These are phyloP conservation scores for Pilatotrama ljubarskyi DNA, from an alignment of 768 basidiomycete genomes.

Conservation along the genomic window DNA sequence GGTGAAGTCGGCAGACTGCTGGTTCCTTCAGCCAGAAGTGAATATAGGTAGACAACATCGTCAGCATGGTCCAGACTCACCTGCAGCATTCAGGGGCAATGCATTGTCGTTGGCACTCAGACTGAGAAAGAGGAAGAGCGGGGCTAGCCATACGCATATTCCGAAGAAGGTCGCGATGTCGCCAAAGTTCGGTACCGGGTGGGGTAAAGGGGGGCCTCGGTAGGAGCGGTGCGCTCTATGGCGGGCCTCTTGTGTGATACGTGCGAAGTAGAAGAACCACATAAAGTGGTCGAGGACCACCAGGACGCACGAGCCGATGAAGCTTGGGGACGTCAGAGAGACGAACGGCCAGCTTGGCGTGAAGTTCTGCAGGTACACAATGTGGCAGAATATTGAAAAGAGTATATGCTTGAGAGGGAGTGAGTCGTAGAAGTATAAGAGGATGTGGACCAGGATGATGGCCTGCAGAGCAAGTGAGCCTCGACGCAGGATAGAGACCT, in stretches of 20 bases:
- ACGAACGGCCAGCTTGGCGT: slow-evolving; percentile 89
- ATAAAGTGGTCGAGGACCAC: slow-evolving; percentile 91
- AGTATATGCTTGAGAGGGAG: slow-evolving; percentile 73
- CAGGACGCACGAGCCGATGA: slow-evolving; percentile 81
- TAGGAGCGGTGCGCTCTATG: slow-evolving; percentile 48
- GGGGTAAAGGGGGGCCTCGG: slow-evolving; percentile 39
- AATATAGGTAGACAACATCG: neutral
- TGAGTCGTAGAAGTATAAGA: slow-evolving; percentile 78
- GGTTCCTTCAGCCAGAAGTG: neutral
- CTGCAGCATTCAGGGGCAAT: slow-evolving; percentile 67
- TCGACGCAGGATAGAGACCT: neutral
- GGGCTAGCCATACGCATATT: slow-evolving; percentile 84
- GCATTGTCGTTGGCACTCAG: slow-evolving; percentile 97
- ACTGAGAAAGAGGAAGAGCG: slow-evolving; percentile 93
- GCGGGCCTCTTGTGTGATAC: slow-evolving; percentile 61
- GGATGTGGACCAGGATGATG: slow-evolving; percentile 74
- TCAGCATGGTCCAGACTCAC: slow-evolving; percentile 32
- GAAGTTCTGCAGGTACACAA: slow-evolving; percentile 93
- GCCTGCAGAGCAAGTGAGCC: slow-evolving; percentile 43
- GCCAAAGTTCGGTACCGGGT: slow-evolving; percentile 45
- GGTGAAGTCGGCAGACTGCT: slow-evolving; percentile 28
- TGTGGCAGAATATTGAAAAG: slow-evolving; percentile 83
- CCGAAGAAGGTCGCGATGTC: slow-evolving; percentile 86
- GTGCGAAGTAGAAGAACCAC: slow-evolving; percentile 96
- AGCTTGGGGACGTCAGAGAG: slow-evolving; percentile 80